Percentiles rank a stretch among this genome's conserved stretches.
phyloP scores from a whole-genome alignment of 768 basidiomycete species.

The Floccularia luteovirens region DNA sequence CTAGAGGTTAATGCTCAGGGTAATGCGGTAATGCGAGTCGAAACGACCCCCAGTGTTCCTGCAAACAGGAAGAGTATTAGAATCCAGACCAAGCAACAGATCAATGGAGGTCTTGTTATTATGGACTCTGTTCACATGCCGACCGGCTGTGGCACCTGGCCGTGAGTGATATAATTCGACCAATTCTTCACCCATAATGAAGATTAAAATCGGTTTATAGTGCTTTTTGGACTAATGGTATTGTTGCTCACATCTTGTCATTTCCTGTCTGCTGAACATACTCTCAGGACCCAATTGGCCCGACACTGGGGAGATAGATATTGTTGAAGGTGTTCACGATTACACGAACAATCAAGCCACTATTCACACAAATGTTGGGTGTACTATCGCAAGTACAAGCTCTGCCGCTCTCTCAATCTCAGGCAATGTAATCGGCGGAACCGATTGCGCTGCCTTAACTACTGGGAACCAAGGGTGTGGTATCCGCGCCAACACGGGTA shows the following conservation, averaged over 20 bases:
- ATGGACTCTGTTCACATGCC: slow-evolving; percentile 89
- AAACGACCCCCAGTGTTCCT: slow-evolving; percentile 71
- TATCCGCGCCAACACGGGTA: slow-evolving; percentile 46
- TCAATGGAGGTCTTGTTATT: slow-evolving; percentile 64
- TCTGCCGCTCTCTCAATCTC: slow-evolving; percentile 44
- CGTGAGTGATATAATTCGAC: slow-evolving; percentile 27
- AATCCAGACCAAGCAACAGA: slow-evolving; percentile 55
- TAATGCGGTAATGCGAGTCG: slow-evolving; percentile 82
- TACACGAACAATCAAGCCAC: slow-evolving; percentile 80
- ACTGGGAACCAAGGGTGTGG: slow-evolving; percentile 82
- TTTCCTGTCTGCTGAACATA: slow-evolving; percentile 5
- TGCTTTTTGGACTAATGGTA: slow-evolving; percentile 43
- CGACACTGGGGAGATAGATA: slow-evolving; percentile 69
- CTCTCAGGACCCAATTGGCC: slow-evolving; percentile 57
- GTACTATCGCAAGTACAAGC: slow-evolving; percentile 46
- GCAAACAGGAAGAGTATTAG: slow-evolving; percentile 70
- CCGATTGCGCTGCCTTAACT: slow-evolving; percentile 63
- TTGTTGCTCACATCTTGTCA: slow-evolving; percentile 20
- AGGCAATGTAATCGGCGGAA: slow-evolving; percentile 59
- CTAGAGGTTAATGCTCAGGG: slow-evolving; percentile 60
- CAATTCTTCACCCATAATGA: slow-evolving; percentile 3
- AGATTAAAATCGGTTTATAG: slow-evolving; percentile 14
- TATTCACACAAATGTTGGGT: slow-evolving; percentile 71
- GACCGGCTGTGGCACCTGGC: slow-evolving; percentile 85
- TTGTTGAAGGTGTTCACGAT: slow-evolving; percentile 76